A percentile compares a stretch with the other conserved stretches of the same genome.
These are phyloP conservation scores for Adansonia digitata DNA, from an alignment of 345 rosid genomes.

Conservation along the genomic window DNA sequence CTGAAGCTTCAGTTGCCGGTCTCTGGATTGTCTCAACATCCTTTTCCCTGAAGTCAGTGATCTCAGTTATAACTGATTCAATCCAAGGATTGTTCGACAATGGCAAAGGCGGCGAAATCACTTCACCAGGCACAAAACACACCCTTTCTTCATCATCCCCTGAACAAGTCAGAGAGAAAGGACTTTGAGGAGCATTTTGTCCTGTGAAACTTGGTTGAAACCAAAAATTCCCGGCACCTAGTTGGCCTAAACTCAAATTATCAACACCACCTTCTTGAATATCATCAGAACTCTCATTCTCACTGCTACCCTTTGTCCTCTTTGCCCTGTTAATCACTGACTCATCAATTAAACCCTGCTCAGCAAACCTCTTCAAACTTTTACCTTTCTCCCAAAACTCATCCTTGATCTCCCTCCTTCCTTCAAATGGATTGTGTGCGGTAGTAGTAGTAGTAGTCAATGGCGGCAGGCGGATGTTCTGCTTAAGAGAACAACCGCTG, in stretches of 20 bases:
- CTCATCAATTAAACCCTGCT: constrained; percentile 51
- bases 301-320: constrained; percentile 54
- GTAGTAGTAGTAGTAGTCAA: constrained; percentile 63
- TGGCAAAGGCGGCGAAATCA: constrained; percentile 61
- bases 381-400: constrained; percentile 70
- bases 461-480: constrained; percentile 81
- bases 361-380: constrained; percentile 82
- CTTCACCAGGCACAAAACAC: constrained; percentile 65
- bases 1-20: constrained; percentile 64
- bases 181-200: constrained; percentile 46
- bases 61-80: constrained; percentile 64
- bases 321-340: constrained; percentile 57
- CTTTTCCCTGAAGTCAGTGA: constrained; percentile 65
- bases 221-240: constrained; percentile 59
- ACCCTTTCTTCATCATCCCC: constrained; percentile 67
- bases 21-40: constrained; percentile 55
- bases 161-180: constrained; percentile 67
- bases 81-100: constrained; percentile 70
- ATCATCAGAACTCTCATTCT: constrained; percentile 15
- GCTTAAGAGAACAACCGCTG: constrained; percentile 62
- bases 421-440: constrained; percentile 30
- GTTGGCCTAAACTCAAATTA: constrained; percentile 39
- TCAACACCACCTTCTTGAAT: constrained; percentile 36
- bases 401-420: constrained; percentile 50
- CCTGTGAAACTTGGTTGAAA: constrained; percentile 54